A percentile compares a stretch with the other conserved stretches of the same genome.
These are phyloP conservation scores for Tylopilus balloui DNA, from an alignment of 768 basidiomycete genomes.

Conservation along the genomic window DNA sequence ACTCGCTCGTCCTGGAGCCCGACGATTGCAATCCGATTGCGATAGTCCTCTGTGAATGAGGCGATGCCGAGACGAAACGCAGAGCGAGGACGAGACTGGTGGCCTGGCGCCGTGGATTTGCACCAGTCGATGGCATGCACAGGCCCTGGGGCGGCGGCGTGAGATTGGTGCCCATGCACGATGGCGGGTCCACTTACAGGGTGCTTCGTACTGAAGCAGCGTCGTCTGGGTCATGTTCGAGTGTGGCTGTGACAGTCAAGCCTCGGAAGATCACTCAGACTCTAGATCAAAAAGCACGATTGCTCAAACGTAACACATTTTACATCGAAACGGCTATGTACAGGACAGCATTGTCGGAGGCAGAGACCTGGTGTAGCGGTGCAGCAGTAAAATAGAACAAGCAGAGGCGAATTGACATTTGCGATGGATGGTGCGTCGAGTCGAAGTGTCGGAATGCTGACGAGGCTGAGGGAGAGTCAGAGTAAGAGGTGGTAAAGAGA, in stretches of 20 bases:
- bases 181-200: conserved; percentile 54
- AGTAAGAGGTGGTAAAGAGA: background rate
- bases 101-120: conserved; percentile 71
- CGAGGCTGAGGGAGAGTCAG: conserved; percentile 12
- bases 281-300: conserved; percentile 7
- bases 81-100: conserved; percentile 66
- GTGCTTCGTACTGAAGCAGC: conserved; percentile 78
- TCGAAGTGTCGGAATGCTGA: conserved; percentile 19
- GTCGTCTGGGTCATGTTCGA: conserved; percentile 61
- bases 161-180: conserved; percentile 9
- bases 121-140: conserved; percentile 87
- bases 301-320: conserved; percentile 13
- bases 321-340: conserved; percentile 31
- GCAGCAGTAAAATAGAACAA: conserved; percentile 16
- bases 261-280: background rate
- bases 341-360: conserved; percentile 25
- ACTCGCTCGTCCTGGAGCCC: conserved; percentile 83
- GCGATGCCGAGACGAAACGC: conserved; percentile 83
- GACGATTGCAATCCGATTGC: conserved; percentile 75
- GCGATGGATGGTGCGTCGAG: conserved; percentile 22
- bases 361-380: conserved; percentile 18
- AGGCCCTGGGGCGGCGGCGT: conserved; percentile 61
- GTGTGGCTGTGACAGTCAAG: conserved; percentile 23
- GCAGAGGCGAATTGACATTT: conserved; percentile 17
- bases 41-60: conserved; percentile 80